These are phyloP conservation scores for Novymonas esmeraldas DNA, from an alignment of 208 protist species.

Conservation along the genomic window DNA sequence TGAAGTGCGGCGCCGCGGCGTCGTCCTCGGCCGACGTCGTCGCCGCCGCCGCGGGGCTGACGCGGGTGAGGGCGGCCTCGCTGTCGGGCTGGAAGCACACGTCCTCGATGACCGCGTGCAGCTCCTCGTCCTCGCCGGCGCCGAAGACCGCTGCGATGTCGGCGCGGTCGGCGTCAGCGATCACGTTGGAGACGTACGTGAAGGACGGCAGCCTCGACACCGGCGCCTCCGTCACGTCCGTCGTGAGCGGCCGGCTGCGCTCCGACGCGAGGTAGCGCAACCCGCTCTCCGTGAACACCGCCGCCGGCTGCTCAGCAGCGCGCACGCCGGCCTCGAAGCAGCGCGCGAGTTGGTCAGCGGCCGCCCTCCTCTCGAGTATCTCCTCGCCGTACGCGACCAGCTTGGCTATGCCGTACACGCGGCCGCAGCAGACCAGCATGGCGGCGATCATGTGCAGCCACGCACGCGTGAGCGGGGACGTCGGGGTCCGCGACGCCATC, in stretches of 20 bases:
- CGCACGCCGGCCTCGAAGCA: conserved; percentile 45
- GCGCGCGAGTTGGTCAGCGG: conserved; percentile 38
- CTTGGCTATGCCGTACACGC: conserved; percentile 43
- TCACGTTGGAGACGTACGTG: conserved; percentile 52
- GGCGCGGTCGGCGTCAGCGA: conserved; percentile 48
- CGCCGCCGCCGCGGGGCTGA: conserved; percentile 15
- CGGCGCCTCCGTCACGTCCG: conserved; percentile 29
- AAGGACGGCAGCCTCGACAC: conserved; percentile 60
- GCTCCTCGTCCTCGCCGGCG: conserved; percentile 21
- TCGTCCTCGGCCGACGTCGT: conserved; percentile 6
- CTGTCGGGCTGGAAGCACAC: conserved; percentile 40
- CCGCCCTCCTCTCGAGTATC: conserved; percentile 44
- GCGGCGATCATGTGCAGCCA: conserved; percentile 72
- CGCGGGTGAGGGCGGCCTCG: conserved; percentile 22
- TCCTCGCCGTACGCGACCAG: conserved; percentile 56
- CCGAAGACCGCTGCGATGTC: conserved; percentile 46
- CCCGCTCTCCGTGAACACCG: conserved; percentile 39
- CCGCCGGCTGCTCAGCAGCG: conserved; percentile 8
- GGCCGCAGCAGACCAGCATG: conserved; percentile 47
- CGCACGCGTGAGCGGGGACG: conserved; percentile 48
- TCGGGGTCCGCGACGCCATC: conserved; percentile 20
- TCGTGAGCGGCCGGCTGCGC: conserved; percentile 30
- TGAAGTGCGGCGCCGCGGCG: conserved; percentile 11
- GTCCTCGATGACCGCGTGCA: conserved; percentile 35
- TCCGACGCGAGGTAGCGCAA: conserved; percentile 32